Evolutionary conservation across 371 early-diverging fungal species (phyloP), one percentile per base, ranked within the genome.

Genomic region (Circinella minor): DNA sequence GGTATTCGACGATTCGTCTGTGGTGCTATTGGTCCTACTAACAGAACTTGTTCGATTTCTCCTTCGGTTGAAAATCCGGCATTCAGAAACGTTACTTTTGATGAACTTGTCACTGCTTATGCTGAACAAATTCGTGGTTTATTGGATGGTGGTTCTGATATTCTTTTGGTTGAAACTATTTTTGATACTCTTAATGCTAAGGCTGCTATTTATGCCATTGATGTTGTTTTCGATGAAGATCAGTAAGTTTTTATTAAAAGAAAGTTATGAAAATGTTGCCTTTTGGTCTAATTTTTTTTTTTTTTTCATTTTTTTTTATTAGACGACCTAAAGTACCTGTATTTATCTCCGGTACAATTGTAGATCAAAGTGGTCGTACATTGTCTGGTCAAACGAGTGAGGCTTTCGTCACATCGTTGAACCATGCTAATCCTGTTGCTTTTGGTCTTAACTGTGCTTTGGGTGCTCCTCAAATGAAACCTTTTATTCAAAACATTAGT

Each of bases 151-250:
- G 97, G 97, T 7, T 80, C 93, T 3, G 97, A 97, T 77, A 89
- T 95, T 63, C 78, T 97, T 18, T 81, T 97, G 74, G 94, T 97
- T 0, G 97, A 97, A 78, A 97, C 97, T 36, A 94, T 96, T 77
- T 97, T 97, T 70, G 97, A 97, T 82, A 97, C 97, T 27, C 80
- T 96, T 36, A 97, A 97, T 72, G 94, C 96, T 64, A 97, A 97
- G 77, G 96, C 96, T 1, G 97, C 95, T 4, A 76, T 96, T 20
- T 96, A 85, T 81, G 97, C 97, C 14, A 92, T 96, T 74, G 96
- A 96, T 77, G 60, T 87, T 7, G 87, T 93, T 48, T 90, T 95
- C 69, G 93, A 93, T 37, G 88, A 92, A 39, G 93, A 91, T 63
- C 81, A 73, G 80, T 81, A 77, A 75, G 69, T 55, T 11, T 11